Conservation (phyloP, 1,284 basidiomycete species). For the Microstroma glucosiphilum region DNA sequence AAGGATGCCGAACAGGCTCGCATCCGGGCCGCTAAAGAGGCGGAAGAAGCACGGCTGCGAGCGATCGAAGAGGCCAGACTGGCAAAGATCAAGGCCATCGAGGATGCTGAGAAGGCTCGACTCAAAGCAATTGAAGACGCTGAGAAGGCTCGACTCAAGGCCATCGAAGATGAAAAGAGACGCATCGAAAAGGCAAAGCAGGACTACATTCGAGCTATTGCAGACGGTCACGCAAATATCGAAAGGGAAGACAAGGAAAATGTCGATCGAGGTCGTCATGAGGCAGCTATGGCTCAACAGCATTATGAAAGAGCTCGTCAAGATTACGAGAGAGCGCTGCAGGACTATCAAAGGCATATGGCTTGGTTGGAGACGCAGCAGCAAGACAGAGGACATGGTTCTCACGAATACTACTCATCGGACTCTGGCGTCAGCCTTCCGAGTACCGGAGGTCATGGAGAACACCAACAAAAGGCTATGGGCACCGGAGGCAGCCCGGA, state of each 20-base stretch:
- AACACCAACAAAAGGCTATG: background rate
- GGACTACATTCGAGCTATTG: background rate
- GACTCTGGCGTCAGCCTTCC: constrained; percentile 3
- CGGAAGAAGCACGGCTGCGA: background rate
- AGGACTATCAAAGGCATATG: background rate
- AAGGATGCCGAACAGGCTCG: background rate
- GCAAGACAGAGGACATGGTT: background rate
- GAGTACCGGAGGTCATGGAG: background rate
- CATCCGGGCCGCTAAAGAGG: background rate
- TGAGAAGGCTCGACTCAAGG: constrained; percentile 1
- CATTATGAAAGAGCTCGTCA: too few species aligned
- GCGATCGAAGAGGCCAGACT: background rate
- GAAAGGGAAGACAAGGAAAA: background rate
- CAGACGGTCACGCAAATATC: background rate
- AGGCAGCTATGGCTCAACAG: background rate
- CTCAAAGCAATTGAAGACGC: constrained; percentile 6
- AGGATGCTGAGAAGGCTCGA: constrained; percentile 6
- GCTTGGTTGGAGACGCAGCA: background rate
- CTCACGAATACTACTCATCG: background rate
- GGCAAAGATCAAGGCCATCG: constrained; percentile 1
- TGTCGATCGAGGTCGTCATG: background rate
- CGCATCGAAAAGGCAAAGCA: constrained; percentile 4
- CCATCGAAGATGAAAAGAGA: constrained; percentile 5
- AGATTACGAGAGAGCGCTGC: too few species aligned
- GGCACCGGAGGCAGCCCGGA: too few species aligned